Conservation (phyloP, 2,329 filamentous ascomycete species). For the Rhinocladiella mackenziei region DNA sequence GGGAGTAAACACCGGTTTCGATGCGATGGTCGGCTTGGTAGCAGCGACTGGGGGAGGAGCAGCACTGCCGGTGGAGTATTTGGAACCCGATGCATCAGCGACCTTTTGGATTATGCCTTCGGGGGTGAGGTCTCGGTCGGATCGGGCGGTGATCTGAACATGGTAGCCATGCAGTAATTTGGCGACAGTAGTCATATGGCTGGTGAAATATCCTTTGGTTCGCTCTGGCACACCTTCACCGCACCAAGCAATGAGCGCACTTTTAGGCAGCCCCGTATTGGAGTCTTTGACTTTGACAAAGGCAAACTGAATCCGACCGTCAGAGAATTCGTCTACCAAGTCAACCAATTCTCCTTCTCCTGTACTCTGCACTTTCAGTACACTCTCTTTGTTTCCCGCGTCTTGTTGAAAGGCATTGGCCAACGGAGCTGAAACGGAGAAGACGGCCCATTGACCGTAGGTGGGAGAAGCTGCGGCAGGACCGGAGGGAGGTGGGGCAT, state of each 20-base stretch:
- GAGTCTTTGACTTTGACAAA: conserved; percentile 96
- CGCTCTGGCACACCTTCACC: conserved; percentile 96
- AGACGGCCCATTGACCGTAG: conserved; percentile 88
- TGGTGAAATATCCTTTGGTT: conserved; percentile 98
- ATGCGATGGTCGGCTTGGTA: conserved; percentile 60
- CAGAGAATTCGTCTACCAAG: conserved; percentile 91
- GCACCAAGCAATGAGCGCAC: conserved; percentile 92
- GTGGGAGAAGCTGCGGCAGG: conserved; percentile 66
- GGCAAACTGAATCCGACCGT: conserved; percentile 93
- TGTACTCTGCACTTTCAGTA: conserved; percentile 88
- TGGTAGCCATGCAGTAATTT: conserved; percentile 96
- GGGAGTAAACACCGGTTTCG: conserved; percentile 89
- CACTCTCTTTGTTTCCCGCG: conserved; percentile 78
- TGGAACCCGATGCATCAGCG: conserved; percentile 86
- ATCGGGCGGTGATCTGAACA: conserved; percentile 92
- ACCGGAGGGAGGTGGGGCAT: conserved; percentile 55
- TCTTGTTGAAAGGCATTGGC: conserved; percentile 87
- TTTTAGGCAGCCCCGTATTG: conserved; percentile 84
- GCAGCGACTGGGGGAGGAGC: conserved; percentile 51
- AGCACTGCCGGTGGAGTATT: conserved; percentile 72
- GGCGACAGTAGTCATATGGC: conserved; percentile 81
- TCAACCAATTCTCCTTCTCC: conserved; percentile 90
- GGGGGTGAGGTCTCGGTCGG: conserved; percentile 80
- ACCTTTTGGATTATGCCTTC: conserved; percentile 90
- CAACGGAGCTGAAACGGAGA: conserved; percentile 86